These are phyloP conservation scores for Chaetomidium leptoderma DNA, from an alignment of 495 filamentous ascomycete species.

Conservation along the genomic window DNA sequence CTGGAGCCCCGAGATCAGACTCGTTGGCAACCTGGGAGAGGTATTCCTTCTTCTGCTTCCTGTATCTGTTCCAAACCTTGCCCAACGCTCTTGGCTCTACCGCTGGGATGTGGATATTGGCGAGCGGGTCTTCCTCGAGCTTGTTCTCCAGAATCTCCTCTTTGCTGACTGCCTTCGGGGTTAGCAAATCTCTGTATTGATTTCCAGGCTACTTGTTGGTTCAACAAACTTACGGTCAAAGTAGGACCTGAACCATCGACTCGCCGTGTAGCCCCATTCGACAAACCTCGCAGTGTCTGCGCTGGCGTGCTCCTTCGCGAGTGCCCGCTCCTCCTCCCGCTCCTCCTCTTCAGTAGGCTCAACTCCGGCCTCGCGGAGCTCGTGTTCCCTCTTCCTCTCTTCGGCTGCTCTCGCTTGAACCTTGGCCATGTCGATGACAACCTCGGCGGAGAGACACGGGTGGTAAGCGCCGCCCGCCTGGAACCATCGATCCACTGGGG, in stretches of 20 bases:
- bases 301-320: too few species aligned
- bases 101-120: neutral
- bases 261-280: neutral
- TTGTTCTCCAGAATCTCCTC: neutral
- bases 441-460: neutral
- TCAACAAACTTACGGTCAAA: neutral
- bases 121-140: neutral
- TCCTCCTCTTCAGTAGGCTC: neutral
- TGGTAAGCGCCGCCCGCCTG: neutral
- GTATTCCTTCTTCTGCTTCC: neutral
- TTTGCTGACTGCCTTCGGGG: neutral
- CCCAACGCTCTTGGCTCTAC: neutral
- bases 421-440: neutral
- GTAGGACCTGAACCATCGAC: neutral
- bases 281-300: neutral
- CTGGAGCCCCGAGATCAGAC: neutral
- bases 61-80: neutral
- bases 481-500: constrained; percentile 6
- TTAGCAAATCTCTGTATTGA: neutral
- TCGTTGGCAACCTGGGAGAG: neutral
- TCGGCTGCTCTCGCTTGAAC: neutral
- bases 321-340: neutral
- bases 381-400: neutral
- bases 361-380: neutral
- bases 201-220: neutral